Evolutionary conservation across 345 rosid species (phyloP).

Genomic region (Linum tenue): DNA sequence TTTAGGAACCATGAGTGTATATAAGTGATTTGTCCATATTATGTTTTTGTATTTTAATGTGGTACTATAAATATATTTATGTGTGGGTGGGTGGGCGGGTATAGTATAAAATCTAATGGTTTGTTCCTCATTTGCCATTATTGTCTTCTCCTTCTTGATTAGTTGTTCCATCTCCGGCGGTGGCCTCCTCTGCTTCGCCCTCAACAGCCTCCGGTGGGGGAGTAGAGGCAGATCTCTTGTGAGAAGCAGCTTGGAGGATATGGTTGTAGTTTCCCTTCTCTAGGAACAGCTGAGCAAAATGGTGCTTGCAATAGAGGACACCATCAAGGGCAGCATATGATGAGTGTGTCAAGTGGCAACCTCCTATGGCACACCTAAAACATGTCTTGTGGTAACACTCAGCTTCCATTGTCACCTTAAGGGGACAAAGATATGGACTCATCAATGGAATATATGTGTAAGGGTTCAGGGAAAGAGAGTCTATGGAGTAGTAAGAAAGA

Average conservation of each 20-base stretch:
- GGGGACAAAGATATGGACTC: no score
- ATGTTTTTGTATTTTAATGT: no score
- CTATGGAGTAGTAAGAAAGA: no score
- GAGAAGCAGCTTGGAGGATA: constrained; percentile 60
- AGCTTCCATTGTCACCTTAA: constrained; percentile 73
- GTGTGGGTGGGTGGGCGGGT: no score
- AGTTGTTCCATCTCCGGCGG: no score
- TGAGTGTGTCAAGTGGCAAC: constrained; percentile 63
- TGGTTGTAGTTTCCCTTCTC: constrained; percentile 87
- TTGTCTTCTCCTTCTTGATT: constrained; percentile 1
- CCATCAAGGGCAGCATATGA: constrained; percentile 76
- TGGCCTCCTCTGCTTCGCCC: neutral
- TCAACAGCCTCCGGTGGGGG: constrained; percentile 45
- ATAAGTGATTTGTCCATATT: no score
- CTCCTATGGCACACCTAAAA: constrained; percentile 77
- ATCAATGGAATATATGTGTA: no score
- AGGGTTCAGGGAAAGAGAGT: no score
- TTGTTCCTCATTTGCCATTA: neutral
- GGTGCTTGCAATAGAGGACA: constrained; percentile 73
- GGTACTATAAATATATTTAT: no score
- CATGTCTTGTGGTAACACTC: constrained; percentile 83
- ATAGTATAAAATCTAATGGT: no score
- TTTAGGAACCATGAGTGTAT: no score
- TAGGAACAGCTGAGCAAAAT: constrained; percentile 78
- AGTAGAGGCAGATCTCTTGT: constrained; percentile 47